Evolutionary conservation across 495 filamentous ascomycete genomes (phyloP).

Genomic region (Penicillium bialowiezense): DNA sequence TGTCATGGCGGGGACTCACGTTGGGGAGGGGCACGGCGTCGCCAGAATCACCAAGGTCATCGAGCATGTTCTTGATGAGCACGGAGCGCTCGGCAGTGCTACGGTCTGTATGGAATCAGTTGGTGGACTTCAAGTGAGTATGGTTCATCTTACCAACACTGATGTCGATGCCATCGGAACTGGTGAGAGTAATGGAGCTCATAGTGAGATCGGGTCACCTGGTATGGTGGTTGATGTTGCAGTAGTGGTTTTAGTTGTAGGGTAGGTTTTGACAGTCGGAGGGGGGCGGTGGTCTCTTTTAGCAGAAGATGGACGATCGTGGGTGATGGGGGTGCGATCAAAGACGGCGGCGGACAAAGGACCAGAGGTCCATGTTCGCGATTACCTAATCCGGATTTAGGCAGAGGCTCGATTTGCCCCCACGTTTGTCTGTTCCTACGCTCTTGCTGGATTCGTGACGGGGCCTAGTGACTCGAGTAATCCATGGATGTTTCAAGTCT

Average conservation of each 20-base stretch:
- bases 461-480: too few relatives aligned
- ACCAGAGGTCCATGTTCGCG: too few relatives aligned
- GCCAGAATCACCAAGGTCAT: constrained; percentile 75
- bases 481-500: too few relatives aligned
- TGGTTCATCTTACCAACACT: constrained; percentile 48
- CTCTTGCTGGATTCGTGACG: too few relatives aligned
- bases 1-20: constrained; percentile 46
- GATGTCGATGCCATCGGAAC: constrained; percentile 56
- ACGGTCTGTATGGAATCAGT: constrained; percentile 57
- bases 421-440: too few relatives aligned
- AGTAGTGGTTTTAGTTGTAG: too few relatives aligned
- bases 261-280: too few relatives aligned
- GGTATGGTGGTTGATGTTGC: neutral
- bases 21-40: constrained; percentile 84
- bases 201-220: neutral
- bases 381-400: too few relatives aligned
- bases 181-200: constrained; percentile 48
- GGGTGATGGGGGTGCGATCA: too few relatives aligned
- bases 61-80: constrained; percentile 96
- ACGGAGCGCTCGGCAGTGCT: constrained; percentile 86
- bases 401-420: too few relatives aligned
- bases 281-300: too few relatives aligned
- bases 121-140: neutral
- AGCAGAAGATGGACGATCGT: neutral
- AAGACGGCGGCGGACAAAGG: too few relatives aligned